Evolutionary conservation across 257 asterid genomes (phyloP).

Genomic region (Avicennia marina): DNA sequence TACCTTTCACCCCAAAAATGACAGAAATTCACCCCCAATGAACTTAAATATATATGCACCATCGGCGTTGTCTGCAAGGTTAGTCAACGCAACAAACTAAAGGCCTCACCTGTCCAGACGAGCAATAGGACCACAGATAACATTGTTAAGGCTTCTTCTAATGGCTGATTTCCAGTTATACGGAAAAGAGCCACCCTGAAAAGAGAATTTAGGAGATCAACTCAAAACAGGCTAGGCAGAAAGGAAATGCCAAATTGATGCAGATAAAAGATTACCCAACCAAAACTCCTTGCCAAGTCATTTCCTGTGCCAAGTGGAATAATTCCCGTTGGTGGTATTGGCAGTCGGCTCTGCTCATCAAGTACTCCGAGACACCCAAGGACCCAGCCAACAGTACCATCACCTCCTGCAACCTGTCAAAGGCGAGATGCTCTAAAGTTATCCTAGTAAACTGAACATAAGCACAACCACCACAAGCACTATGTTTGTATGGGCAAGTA

Average conservation of each 20-base stretch:
- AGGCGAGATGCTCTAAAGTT: constrained; percentile 15
- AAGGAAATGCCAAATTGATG: constrained; percentile 15
- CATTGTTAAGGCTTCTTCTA: constrained; percentile 74
- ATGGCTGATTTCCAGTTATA: constrained; percentile 85
- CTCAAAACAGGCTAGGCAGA: constrained; percentile 19
- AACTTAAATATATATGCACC: too few species aligned
- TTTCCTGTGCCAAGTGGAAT: constrained; percentile 99
- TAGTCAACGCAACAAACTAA: constrained; percentile 11
- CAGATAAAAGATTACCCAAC: constrained; percentile 67
- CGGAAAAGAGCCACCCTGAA: constrained; percentile 98
- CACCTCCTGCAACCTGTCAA: constrained; percentile 99
- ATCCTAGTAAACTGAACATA: not conserved
- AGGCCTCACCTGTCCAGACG: constrained; percentile 65
- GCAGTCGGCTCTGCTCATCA: constrained; percentile 48
- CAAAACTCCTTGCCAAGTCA: constrained; percentile 92
- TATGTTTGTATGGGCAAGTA: not conserved
- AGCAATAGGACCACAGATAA: constrained; percentile 44
- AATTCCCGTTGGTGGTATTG: constrained; percentile 81
- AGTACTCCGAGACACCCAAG: constrained; percentile 96
- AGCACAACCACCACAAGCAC: constrained; percentile 7
- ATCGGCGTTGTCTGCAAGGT: constrained; percentile 12
- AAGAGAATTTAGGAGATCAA: constrained; percentile 14
- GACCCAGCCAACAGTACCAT: constrained; percentile 99
- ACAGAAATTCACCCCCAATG: too few species aligned
- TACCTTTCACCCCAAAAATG: too few species aligned